Conservation (phyloP, 2,329 filamentous ascomycete species). For the Xylariaceae sp. region DNA sequence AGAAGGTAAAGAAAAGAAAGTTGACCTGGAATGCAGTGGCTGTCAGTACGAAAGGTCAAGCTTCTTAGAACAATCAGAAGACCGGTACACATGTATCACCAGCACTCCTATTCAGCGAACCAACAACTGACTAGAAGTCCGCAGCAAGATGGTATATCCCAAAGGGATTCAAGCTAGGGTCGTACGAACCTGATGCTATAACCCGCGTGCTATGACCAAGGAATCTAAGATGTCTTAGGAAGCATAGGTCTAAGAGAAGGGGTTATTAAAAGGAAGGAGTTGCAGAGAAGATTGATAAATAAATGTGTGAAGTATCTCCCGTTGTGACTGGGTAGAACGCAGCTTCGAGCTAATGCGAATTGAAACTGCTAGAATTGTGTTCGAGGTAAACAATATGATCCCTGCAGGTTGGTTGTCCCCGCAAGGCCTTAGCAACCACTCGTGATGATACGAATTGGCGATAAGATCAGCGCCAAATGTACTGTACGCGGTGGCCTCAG, state of each 20-base stretch:
- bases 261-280: slow-evolving; percentile 17
- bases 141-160: slow-evolving; percentile 1
- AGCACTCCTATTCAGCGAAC: not conserved
- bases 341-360: slow-evolving; percentile 11
- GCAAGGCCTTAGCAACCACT: slow-evolving; percentile 39
- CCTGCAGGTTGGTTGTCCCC: slow-evolving; percentile 25
- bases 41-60: slow-evolving; percentile 31
- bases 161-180: not conserved
- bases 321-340: too few relatives aligned
- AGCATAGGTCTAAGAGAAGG: slow-evolving; percentile 9
- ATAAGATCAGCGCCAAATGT: slow-evolving; percentile 18
- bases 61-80: slow-evolving; percentile 10
- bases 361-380: not conserved
- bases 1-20: slow-evolving; percentile 24
- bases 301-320: too few relatives aligned
- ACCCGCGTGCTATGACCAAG: slow-evolving; percentile 4
- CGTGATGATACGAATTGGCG: slow-evolving; percentile 14
- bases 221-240: not conserved
- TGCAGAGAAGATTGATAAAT: slow-evolving; percentile 11
- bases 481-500: slow-evolving; percentile 4
- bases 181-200: slow-evolving; percentile 23
- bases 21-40: slow-evolving; percentile 34
- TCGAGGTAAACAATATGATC: slow-evolving; percentile 38
- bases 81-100: slow-evolving; percentile 2
- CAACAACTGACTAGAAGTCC: not conserved